Evolutionary conservation across 2,329 filamentous ascomycete genomes (phyloP), one percentile per base, ranked within the genome.

Genomic region (Esteya vermicola): DNA sequence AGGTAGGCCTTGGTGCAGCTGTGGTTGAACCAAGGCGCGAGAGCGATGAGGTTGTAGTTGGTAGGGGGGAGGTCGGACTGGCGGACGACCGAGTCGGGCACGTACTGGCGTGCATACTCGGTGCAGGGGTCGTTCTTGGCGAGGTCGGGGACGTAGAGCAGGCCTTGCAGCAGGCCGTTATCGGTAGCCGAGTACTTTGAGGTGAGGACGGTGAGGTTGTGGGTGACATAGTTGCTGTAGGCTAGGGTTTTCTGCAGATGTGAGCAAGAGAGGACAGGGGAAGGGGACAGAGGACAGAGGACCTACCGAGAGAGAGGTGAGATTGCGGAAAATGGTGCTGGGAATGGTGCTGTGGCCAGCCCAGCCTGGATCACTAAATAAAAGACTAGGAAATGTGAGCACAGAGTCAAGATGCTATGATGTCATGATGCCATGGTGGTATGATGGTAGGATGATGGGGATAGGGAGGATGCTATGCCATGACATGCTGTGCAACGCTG

Each of bases 61-160:
- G 70, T 69, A 1, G 68, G 64, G 0, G 77, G 76, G 1, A 95
- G 71, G 51, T 91, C 70, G n/a, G 59, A 56, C 49, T 73, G 70
- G 14, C 80, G 75, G 12, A 85, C 93, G 40, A 77, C 84, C 56
- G 91, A 88, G 28, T 57, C 50, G 1, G 86, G 84, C 9, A 95
- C 68, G 49, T 80, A 76, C n/a, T 69, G 57, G 31, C 67, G 67
- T 32, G 80, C 75, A 35, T 71, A 59, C 14, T 74, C 63, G 53
- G 67, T 67, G 61, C 88, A 95, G 0, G 66, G 59, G 45, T 80
- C 69, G 41, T 66, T 55, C 10, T 52, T 42, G 6, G 60, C 55
- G 31, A 94, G 67, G 44, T 78, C 73, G 5, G 89, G 91, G 3
- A 93, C 81, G 56, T 91, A 96, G 42, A 96, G 69, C 14, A 95